A percentile compares a stretch with the other conserved stretches of the same genome.
Conservation (phyloP, 2,329 filamentous ascomycete genomes). For the Aureobasidium sp. region DNA sequence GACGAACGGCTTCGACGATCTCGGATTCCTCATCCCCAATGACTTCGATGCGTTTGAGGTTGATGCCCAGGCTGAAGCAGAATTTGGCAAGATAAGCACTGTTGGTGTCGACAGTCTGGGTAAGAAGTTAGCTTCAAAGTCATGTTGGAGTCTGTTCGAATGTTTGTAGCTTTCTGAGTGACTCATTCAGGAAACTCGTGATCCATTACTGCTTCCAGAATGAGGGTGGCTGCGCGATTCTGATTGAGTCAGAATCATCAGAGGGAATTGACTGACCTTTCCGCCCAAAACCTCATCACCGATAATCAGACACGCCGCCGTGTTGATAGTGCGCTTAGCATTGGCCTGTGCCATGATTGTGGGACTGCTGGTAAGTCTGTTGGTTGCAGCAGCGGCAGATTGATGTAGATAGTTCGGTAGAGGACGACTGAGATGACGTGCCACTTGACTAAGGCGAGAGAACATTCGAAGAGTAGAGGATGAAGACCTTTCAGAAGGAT, state of each 20-base stretch:
- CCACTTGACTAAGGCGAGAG: constrained; percentile 64
- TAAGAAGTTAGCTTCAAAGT: background rate
- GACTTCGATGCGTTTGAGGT: constrained; percentile 81
- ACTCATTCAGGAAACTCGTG: no score
- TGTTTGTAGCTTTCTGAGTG: background rate
- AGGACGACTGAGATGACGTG: constrained; percentile 62
- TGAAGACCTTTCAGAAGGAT: background rate
- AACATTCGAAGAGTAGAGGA: constrained; percentile 54
- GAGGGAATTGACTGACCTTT: constrained; percentile 55
- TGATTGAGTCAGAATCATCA: background rate
- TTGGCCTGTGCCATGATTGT: constrained; percentile 45
- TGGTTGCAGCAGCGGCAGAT: constrained; percentile 33
- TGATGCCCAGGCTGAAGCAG: constrained; percentile 58
- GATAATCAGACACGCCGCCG: constrained; percentile 87
- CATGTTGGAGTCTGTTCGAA: background rate
- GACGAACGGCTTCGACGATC: constrained; percentile 76
- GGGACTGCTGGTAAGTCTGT: constrained; percentile 1
- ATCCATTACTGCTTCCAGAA: no score
- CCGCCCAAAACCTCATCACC: constrained; percentile 95
- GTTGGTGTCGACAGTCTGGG: constrained; percentile 59
- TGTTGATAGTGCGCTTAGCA: constrained; percentile 66
- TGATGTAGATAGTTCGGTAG: constrained; percentile 50
- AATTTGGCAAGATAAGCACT: constrained; percentile 58
- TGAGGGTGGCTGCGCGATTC: no score
- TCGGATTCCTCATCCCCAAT: constrained; percentile 88